Conservation (phyloP, 306 rosid species). For the Alnus glutinosa region DNA sequence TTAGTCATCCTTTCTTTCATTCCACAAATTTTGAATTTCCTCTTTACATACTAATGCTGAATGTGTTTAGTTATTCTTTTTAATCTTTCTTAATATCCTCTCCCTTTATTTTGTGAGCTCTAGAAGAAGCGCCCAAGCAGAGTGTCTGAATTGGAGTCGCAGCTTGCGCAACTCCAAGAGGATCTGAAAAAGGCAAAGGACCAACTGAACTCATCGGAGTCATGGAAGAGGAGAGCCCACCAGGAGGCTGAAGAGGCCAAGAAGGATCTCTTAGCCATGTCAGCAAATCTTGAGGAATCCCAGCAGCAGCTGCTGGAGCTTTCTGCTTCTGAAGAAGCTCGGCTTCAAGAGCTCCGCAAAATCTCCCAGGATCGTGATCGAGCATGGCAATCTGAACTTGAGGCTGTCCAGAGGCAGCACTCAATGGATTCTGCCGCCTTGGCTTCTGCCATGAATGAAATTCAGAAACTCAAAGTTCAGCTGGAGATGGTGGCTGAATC, state of each 20-base stretch:
- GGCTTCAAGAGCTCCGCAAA: slow-evolving; percentile 67
- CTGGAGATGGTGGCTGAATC: slow-evolving; percentile 64
- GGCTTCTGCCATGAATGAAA: slow-evolving; percentile 74
- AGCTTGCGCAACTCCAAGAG: slow-evolving; percentile 67
- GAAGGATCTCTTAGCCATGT: slow-evolving; percentile 48
- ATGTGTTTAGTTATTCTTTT: not conserved
- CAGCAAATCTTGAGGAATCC: slow-evolving; percentile 70
- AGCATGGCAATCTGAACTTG: slow-evolving; percentile 93
- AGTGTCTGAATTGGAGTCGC: slow-evolving; percentile 68
- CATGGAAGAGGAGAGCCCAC: slow-evolving; percentile 57
- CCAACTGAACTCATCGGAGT: slow-evolving; percentile 62
- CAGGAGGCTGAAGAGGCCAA: slow-evolving; percentile 80
- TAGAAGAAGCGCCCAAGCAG: slow-evolving; percentile 63
- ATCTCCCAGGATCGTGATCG: slow-evolving; percentile 86
- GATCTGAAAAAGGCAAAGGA: slow-evolving; percentile 71
- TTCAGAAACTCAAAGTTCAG: slow-evolving; percentile 79
- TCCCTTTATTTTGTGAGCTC: slow-evolving; percentile 23
- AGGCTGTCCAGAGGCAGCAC: slow-evolving; percentile 85
- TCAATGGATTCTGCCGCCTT: slow-evolving; percentile 82
- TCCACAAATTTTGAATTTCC: not conserved
- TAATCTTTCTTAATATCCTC: not conserved
- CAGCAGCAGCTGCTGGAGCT: slow-evolving; percentile 66
- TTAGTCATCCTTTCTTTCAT: not conserved
- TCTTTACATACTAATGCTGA: not conserved
- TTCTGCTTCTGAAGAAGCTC: slow-evolving; percentile 73